phyloP scores from a whole-genome alignment of 192 early-diverging fungal genomes.

The Rhizoclosmatium sp. region DNA sequence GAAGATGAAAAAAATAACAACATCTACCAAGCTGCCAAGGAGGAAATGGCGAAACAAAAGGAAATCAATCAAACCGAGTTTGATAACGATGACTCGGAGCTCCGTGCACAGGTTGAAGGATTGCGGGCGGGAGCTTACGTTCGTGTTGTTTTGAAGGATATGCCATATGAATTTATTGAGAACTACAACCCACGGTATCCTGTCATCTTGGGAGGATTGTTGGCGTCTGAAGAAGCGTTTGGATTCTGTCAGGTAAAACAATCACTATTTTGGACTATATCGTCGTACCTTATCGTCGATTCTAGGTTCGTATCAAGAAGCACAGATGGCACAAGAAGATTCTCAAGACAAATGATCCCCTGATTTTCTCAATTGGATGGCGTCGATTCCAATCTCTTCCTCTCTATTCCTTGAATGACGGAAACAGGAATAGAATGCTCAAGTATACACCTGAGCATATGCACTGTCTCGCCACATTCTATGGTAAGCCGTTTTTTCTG shows the following conservation, averaged over 20 bases:
- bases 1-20: conserved; percentile 80
- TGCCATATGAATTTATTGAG: conserved; percentile 95
- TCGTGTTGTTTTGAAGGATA: conserved; percentile 84
- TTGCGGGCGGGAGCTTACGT: conserved; percentile 94
- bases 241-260: conserved; percentile 84
- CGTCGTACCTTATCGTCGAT: neutral
- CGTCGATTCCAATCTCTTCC: conserved; percentile 97
- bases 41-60: conserved; percentile 84
- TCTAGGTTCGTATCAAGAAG: conserved; percentile 90
- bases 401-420: conserved; percentile 88
- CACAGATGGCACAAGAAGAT: conserved; percentile 97
- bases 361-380: conserved; percentile 98
- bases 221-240: conserved; percentile 89
- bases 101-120: conserved; percentile 87
- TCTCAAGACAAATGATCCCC: conserved; percentile 97
- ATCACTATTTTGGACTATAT: neutral
- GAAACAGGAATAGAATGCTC: conserved; percentile 94
- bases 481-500: too few species aligned
- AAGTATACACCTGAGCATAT: conserved; percentile 99
- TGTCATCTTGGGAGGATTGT: conserved; percentile 90
- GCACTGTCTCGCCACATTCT: conserved; percentile 97
- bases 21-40: conserved; percentile 91
- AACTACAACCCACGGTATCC: conserved; percentile 90
- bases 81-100: conserved; percentile 76
- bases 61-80: conserved; percentile 88